Evolutionary conservation across 2,329 filamentous ascomycete species (phyloP).

Genomic region (Aspergillus unguis): DNA sequence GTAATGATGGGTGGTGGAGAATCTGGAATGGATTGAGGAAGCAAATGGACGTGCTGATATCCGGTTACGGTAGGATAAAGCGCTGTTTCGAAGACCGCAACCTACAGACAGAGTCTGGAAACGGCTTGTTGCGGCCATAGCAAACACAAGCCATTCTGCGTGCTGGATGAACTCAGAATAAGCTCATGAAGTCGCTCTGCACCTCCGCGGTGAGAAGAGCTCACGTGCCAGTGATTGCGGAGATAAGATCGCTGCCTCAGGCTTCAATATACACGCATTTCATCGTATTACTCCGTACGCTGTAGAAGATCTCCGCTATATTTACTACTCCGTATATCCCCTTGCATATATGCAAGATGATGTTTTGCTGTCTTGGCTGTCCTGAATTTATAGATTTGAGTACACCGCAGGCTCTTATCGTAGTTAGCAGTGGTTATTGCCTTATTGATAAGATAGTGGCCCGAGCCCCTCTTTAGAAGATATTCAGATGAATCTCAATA

Average conservation of each 20-base stretch:
- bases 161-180: background rate
- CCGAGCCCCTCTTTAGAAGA: too few relatives aligned
- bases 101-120: conserved; percentile 14
- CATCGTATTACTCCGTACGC: too few relatives aligned
- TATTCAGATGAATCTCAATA: background rate
- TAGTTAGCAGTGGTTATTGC: too few relatives aligned
- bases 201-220: conserved; percentile 1
- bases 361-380: too few relatives aligned
- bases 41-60: conserved; percentile 17
- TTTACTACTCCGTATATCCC: too few relatives aligned
- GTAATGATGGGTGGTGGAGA: conserved; percentile 41
- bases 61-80: background rate
- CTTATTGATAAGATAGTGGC: too few relatives aligned
- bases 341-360: too few relatives aligned
- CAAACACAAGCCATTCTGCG: conserved; percentile 21
- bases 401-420: too few relatives aligned
- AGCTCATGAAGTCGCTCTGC: background rate
- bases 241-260: background rate
- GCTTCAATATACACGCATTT: too few relatives aligned
- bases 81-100: conserved; percentile 4
- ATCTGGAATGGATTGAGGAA: conserved; percentile 16
- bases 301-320: too few relatives aligned
- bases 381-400: too few relatives aligned
- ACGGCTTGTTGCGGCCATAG: conserved; percentile 21
- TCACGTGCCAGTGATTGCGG: conserved; percentile 1